phyloP scores from a whole-genome alignment of 169 alveolate species.

The Amoebophrya sp. region DNA sequence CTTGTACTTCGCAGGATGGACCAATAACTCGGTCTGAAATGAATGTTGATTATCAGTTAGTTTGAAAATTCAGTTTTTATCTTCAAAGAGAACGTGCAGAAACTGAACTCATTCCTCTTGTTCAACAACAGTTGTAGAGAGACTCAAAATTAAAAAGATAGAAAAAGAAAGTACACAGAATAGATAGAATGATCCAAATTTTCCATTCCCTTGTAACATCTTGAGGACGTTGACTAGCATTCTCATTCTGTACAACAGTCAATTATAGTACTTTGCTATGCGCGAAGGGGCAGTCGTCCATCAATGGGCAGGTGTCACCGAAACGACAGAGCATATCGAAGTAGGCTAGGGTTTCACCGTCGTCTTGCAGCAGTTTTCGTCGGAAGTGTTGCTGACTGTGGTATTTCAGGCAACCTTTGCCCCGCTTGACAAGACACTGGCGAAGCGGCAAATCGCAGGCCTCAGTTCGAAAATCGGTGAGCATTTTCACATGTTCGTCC shows the following conservation, averaged over 20 bases:
- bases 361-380: background rate
- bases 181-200: no score
- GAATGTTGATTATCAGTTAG: no score
- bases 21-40: background rate
- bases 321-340: slow-evolving; percentile 10
- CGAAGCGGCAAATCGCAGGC: background rate
- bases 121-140: no score
- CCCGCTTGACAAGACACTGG: background rate
- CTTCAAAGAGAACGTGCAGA: no score
- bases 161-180: no score
- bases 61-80: no score
- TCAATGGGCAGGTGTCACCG: background rate
- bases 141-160: no score
- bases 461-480: background rate
- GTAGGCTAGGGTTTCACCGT: background rate
- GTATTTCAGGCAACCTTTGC: background rate
- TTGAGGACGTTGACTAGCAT: no score
- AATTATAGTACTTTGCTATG: background rate
- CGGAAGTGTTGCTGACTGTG: slow-evolving; percentile 7
- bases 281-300: slow-evolving; percentile 24
- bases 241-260: background rate
- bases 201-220: no score
- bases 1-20: slow-evolving; percentile 12
- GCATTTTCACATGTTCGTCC: background rate
- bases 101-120: no score